Evolutionary conservation across 331 rosid genomes (phyloP).

Genomic region (Dryas integrifolia): DNA sequence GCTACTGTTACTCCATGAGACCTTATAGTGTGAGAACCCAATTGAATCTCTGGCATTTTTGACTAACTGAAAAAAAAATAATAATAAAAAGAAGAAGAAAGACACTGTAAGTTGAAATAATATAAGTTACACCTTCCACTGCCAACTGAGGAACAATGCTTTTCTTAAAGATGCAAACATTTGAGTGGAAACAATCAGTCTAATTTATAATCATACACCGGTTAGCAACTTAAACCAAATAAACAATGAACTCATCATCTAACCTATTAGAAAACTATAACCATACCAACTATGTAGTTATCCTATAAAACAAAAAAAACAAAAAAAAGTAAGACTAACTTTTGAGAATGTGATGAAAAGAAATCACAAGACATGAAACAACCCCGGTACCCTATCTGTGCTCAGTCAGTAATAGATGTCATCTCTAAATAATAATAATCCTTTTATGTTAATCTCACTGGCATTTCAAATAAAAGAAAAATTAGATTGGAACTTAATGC

Average conservation of each 20-base stretch:
- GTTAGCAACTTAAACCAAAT: not conserved
- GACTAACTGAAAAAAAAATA: conserved; percentile 22
- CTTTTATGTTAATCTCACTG: no score
- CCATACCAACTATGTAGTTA: not conserved
- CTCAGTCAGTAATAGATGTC: no score
- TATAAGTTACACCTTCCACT: not conserved
- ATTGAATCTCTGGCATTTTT: conserved; percentile 67
- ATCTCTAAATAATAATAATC: no score
- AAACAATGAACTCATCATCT: no score
- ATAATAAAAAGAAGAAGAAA: conserved; percentile 5
- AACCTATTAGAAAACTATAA: no score
- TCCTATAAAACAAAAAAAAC: not conserved
- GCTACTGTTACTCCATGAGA: conserved; percentile 74
- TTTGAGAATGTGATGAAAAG: not conserved
- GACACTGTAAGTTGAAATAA: conserved; percentile 12
- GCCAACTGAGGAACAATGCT: not conserved
- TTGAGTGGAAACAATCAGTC: not conserved
- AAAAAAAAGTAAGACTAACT: no score
- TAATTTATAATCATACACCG: not conserved
- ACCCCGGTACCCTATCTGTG: no score
- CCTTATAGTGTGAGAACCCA: conserved; percentile 60
- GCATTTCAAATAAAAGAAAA: no score
- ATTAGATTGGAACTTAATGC: no score
- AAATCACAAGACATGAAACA: no score
- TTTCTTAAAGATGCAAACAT: not conserved